These are phyloP conservation scores for Pelargonium hybrid DNA, from an alignment of 441 rosid genomes.

Conservation along the genomic window DNA sequence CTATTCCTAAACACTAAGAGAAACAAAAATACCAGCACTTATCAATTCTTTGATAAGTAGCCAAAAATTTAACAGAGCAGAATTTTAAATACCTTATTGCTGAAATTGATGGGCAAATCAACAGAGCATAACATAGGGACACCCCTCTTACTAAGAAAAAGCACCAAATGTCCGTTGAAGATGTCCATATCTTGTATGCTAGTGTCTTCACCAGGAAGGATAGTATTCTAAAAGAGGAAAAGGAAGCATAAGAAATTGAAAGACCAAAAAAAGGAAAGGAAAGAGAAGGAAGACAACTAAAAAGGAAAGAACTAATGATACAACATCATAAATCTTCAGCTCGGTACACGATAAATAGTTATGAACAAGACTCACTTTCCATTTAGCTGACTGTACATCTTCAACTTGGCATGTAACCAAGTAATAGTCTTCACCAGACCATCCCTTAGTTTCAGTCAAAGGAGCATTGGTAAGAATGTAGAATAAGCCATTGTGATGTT, in stretches of 20 bases:
- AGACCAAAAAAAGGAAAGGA: constrained; percentile 1
- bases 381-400: constrained; percentile 34
- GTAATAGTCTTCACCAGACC: constrained; percentile 44
- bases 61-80: constrained; percentile 10
- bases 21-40: too few relatives aligned
- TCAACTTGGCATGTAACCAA: constrained; percentile 47
- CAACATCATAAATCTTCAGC: background rate
- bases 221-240: constrained; percentile 36
- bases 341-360: background rate
- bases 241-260: constrained; percentile 2
- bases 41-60: background rate
- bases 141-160: constrained; percentile 47
- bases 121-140: constrained; percentile 55
- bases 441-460: constrained; percentile 26
- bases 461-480: constrained; percentile 78
- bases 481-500: constrained; percentile 63
- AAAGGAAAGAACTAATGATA: background rate
- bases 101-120: constrained; percentile 43
- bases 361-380: constrained; percentile 41
- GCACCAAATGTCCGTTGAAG: constrained; percentile 60
- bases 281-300: too few relatives aligned
- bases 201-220: constrained; percentile 51
- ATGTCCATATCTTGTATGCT: constrained; percentile 79
- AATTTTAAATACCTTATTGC: constrained; percentile 35
- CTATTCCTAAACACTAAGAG: too few relatives aligned